Conservation (phyloP, 2,329 filamentous ascomycete genomes). For the Lasiodiplodia theobromae region DNA sequence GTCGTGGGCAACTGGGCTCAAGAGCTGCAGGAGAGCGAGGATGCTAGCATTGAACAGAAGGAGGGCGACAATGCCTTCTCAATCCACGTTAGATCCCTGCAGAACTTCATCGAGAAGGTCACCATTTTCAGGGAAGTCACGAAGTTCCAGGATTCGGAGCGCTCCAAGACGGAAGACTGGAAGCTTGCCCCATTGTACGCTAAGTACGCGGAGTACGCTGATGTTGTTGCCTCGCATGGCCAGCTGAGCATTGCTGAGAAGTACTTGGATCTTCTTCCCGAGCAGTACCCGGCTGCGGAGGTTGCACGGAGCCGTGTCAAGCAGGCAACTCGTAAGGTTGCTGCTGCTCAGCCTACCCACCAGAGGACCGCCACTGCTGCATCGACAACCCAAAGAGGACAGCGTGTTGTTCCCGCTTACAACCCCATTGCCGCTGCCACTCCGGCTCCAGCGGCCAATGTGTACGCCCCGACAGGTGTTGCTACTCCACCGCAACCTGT, state of each 20-base stretch:
- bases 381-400: slow-evolving; percentile 41
- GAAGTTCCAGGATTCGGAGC: slow-evolving; percentile 84
- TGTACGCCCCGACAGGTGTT: slow-evolving; percentile 44
- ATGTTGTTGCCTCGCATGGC: slow-evolving; percentile 90
- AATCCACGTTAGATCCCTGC: slow-evolving; percentile 84
- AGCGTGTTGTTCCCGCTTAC: slow-evolving; percentile 46
- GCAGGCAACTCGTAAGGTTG: slow-evolving; percentile 75
- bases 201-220: slow-evolving; percentile 96
- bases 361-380: slow-evolving; percentile 50
- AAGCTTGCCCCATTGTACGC: slow-evolving; percentile 88
- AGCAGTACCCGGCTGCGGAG: slow-evolving; percentile 84
- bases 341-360: slow-evolving; percentile 50
- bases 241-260: slow-evolving; percentile 86
- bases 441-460: slow-evolving; percentile 34
- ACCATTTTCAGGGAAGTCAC: slow-evolving; percentile 94
- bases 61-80: slow-evolving; percentile 84
- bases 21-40: slow-evolving; percentile 85
- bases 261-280: slow-evolving; percentile 87
- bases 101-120: slow-evolving; percentile 97
- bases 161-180: slow-evolving; percentile 77
- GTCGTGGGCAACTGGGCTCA: slow-evolving; percentile 93
- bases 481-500: slow-evolving; percentile 40
- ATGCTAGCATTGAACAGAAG: slow-evolving; percentile 72
- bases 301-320: slow-evolving; percentile 84
- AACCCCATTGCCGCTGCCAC: slow-evolving; percentile 39